Evolutionary conservation across 2,329 filamentous ascomycete species (phyloP).

Genomic region (Drechslerella coelobrocha): DNA sequence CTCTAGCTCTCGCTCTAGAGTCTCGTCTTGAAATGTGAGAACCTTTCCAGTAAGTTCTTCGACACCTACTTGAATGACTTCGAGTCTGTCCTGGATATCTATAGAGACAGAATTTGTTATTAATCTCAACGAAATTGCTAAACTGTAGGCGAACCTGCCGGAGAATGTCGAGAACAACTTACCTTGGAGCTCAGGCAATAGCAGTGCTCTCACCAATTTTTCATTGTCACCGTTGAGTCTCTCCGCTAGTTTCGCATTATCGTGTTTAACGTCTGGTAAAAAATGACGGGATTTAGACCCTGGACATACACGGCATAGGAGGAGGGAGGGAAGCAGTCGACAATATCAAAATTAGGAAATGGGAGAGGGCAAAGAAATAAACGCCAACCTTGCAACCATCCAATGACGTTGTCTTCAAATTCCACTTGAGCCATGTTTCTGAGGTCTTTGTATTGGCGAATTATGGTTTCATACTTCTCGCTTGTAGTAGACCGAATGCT

Average conservation of each 20-base stretch:
- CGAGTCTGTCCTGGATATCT: slow-evolving; percentile 29
- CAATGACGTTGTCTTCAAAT: slow-evolving; percentile 37
- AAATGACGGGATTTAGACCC: no score
- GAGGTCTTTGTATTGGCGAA: slow-evolving; percentile 30
- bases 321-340: no score
- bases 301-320: no score
- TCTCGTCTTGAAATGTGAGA: slow-evolving; percentile 11
- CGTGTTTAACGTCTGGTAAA: slow-evolving; percentile 23
- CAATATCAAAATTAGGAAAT: no score
- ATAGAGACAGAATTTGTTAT: not conserved
- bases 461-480: slow-evolving; percentile 35
- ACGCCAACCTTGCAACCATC: slow-evolving; percentile 22
- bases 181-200: slow-evolving; percentile 22
- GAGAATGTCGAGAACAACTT: not conserved
- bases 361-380: no score
- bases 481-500: slow-evolving; percentile 20
- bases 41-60: slow-evolving; percentile 20
- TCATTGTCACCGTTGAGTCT: slow-evolving; percentile 15
- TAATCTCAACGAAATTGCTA: not conserved
- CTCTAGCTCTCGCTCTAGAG: not conserved
- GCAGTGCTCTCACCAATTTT: slow-evolving; percentile 6
- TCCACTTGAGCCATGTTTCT: slow-evolving; percentile 14
- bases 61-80: slow-evolving; percentile 16
- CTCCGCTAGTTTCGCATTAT: slow-evolving; percentile 30
- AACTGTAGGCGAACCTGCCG: not conserved